A percentile compares a stretch with the other conserved stretches of the same genome.
phyloP scores from a whole-genome alignment of 306 rosid genomes.

The Malus orientalis region DNA sequence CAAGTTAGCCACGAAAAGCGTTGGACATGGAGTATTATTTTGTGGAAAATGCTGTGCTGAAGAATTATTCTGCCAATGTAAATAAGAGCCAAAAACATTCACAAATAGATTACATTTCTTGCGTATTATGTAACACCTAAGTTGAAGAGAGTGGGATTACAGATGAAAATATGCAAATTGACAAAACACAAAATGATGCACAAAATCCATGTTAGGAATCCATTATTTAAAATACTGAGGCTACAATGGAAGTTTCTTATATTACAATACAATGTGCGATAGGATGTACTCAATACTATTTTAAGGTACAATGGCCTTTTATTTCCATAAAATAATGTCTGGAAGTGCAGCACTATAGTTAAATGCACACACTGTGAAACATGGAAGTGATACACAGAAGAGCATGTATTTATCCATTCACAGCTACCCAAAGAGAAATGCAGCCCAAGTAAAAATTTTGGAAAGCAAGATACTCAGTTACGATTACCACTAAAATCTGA shows the following conservation, averaged over 20 bases:
- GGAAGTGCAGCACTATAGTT: background rate
- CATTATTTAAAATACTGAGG: background rate
- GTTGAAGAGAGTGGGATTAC: background rate
- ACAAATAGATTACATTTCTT: background rate
- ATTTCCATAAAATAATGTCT: background rate
- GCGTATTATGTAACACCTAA: background rate
- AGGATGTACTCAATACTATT: background rate
- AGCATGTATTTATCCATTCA: no score
- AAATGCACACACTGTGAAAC: background rate
- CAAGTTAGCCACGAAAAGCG: conserved; percentile 86
- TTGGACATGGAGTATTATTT: conserved; percentile 64
- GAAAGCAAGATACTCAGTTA: no score
- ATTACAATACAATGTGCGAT: background rate
- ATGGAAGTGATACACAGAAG: no score
- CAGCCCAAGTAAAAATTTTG: no score
- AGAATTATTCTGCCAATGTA: conserved; percentile 31
- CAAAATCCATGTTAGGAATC: background rate
- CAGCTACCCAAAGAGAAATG: no score
- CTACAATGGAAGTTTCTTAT: background rate
- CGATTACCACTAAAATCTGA: no score
- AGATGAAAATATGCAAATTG: background rate
- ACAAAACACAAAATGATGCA: background rate
- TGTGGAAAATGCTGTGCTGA: conserved; percentile 37
- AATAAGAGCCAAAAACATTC: conserved; percentile 1
- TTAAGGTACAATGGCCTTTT: background rate